Conservation (phyloP, 768 basidiomycete genomes). For the Coprinopsis marcescibilis region DNA sequence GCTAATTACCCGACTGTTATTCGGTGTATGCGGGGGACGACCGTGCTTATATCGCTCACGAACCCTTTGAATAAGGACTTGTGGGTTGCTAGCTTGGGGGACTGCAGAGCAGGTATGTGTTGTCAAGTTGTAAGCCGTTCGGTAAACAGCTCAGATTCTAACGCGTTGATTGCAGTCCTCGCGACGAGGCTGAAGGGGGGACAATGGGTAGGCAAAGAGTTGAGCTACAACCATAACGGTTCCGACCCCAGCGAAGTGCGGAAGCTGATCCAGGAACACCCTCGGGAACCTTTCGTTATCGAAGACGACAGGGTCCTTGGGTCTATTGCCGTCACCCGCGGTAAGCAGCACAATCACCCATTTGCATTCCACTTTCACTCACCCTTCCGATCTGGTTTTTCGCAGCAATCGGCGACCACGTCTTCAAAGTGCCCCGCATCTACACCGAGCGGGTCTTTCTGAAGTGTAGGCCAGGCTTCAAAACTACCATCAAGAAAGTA, state of each 20-base stretch:
- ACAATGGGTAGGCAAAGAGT: slow-evolving; percentile 31
- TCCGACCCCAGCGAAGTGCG: slow-evolving; percentile 33
- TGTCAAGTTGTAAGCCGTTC: no score
- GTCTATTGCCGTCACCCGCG: slow-evolving; percentile 51
- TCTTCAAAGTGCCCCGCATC: slow-evolving; percentile 45
- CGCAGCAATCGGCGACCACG: slow-evolving; percentile 48
- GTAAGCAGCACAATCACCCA: no score
- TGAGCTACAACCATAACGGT: slow-evolving; percentile 51
- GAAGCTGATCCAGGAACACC: slow-evolving; percentile 39
- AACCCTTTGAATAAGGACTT: slow-evolving; percentile 37
- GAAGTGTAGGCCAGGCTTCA: slow-evolving; percentile 33
- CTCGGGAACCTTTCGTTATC: slow-evolving; percentile 39
- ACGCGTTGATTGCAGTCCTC: slow-evolving; percentile 28
- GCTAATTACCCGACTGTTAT: slow-evolving; percentile 29
- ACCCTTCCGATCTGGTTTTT: no score
- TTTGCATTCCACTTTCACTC: no score
- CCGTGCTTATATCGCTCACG: slow-evolving; percentile 41
- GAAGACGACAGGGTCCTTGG: slow-evolving; percentile 44
- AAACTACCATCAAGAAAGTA: slow-evolving; percentile 26
- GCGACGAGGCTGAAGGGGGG: slow-evolving; percentile 28
- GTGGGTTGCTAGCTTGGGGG: slow-evolving; percentile 55
- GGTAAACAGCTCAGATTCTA: neutral
- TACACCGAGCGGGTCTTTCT: slow-evolving; percentile 45
- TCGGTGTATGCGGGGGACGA: slow-evolving; percentile 48
- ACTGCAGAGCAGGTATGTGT: slow-evolving; percentile 45